These are phyloP conservation scores for Pestalotiopsis sp. DNA, from an alignment of 2,329 filamentous ascomycete species.

Conservation along the genomic window DNA sequence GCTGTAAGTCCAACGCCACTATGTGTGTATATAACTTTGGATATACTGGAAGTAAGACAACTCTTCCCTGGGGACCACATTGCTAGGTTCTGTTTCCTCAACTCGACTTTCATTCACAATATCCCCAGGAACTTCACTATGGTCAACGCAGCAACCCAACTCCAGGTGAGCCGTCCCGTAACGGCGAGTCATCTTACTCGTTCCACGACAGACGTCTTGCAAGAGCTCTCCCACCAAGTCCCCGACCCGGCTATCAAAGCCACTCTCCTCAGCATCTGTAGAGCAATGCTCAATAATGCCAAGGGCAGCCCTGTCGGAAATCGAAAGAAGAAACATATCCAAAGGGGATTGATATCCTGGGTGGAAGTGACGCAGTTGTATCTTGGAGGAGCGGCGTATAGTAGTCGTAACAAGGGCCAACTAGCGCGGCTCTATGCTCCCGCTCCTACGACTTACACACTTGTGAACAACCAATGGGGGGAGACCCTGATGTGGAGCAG, in stretches of 20 bases:
- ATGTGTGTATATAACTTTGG: no score
- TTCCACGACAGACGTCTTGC: not conserved
- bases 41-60: no score
- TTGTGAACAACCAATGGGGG: not conserved
- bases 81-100: not conserved
- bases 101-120: not conserved
- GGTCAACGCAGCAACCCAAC: not conserved
- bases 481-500: not conserved
- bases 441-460: not conserved
- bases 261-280: not conserved
- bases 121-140: not conserved
- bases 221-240: not conserved
- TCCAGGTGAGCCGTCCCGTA: not conserved
- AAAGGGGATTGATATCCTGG: not conserved
- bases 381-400: not conserved
- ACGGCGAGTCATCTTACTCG: not conserved
- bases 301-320: not conserved
- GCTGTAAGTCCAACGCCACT: no score
- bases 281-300: not conserved
- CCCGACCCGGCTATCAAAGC: not conserved
- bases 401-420: not conserved
- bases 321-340: not conserved
- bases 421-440: not conserved
- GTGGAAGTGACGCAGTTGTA: not conserved
- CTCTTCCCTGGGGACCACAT: no score